A percentile compares a stretch with the other conserved stretches of the same genome.
Conservation (phyloP, 257 asterid species). For the Nemophila menziesii region DNA sequence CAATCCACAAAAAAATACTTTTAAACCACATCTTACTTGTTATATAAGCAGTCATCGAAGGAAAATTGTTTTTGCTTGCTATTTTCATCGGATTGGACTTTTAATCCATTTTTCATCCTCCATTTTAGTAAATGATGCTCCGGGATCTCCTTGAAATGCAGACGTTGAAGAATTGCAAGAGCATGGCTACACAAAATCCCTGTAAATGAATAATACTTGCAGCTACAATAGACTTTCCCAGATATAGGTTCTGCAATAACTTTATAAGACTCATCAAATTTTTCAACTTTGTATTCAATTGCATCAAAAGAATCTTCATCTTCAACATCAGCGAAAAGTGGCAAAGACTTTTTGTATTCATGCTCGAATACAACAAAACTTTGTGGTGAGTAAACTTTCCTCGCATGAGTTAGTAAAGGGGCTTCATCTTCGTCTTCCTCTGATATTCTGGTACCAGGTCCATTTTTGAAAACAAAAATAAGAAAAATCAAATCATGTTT, state of each 20-base stretch:
- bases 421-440: conserved; percentile 5
- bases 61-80: background rate
- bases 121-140: conserved; percentile 11
- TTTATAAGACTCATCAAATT: background rate
- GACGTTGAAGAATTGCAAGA: background rate
- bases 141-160: conserved; percentile 10
- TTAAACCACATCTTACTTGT: conserved; percentile 4
- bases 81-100: background rate
- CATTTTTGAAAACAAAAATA: too few species aligned
- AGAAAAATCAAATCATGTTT: too few species aligned
- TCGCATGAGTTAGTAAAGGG: conserved; percentile 7
- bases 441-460: background rate
- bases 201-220: conserved; percentile 7
- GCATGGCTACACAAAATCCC: conserved; percentile 15
- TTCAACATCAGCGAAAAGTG: background rate
- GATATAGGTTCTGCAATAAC: background rate
- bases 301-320: background rate
- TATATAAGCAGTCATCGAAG: conserved; percentile 3
- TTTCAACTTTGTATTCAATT: background rate
- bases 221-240: conserved; percentile 7
- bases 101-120: conserved; percentile 8
- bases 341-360: conserved; percentile 3
- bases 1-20: background rate
- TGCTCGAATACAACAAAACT: conserved; percentile 10
- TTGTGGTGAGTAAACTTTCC: conserved; percentile 2